These are phyloP conservation scores for Wickerhamomyces subpelliculosus DNA, from an alignment of 805 yeast species.

Conservation along the genomic window DNA sequence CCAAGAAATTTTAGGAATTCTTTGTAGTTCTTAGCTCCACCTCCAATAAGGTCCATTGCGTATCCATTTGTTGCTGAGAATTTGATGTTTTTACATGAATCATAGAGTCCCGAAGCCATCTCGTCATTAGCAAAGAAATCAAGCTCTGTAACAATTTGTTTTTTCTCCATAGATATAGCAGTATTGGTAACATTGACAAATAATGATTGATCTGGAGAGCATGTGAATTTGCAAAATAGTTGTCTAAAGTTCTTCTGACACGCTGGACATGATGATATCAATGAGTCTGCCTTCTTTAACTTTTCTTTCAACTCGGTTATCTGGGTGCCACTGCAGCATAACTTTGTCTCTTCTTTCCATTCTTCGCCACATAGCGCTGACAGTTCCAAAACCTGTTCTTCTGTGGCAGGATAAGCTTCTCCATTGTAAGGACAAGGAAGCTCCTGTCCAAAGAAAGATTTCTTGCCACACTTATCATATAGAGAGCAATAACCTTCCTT, in stretches of 20 bases:
- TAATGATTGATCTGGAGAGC: constrained; percentile 75
- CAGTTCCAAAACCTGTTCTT: constrained; percentile 37
- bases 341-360: constrained; percentile 40
- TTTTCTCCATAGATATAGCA: constrained; percentile 41
- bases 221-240: constrained; percentile 81
- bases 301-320: constrained; percentile 47
- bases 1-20: constrained; percentile 84
- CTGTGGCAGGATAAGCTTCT: constrained; percentile 40
- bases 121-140: constrained; percentile 50
- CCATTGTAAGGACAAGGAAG: constrained; percentile 69
- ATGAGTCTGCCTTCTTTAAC: constrained; percentile 66
- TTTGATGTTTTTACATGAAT: constrained; percentile 84
- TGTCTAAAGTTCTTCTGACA: constrained; percentile 80
- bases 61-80: constrained; percentile 92
- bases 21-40: constrained; percentile 78
- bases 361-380: constrained; percentile 65
- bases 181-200: constrained; percentile 62
- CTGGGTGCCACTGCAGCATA: constrained; percentile 73
- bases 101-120: constrained; percentile 61
- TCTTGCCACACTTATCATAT: constrained; percentile 63
- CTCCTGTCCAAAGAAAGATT: constrained; percentile 66
- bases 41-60: constrained; percentile 96
- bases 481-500: constrained; percentile 24
- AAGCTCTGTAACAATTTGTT: constrained; percentile 63
- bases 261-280: constrained; percentile 91